Base-by-base conservation (phyloP, 1,284 basidiomycete species). In the Leccinum laetum region DNA sequence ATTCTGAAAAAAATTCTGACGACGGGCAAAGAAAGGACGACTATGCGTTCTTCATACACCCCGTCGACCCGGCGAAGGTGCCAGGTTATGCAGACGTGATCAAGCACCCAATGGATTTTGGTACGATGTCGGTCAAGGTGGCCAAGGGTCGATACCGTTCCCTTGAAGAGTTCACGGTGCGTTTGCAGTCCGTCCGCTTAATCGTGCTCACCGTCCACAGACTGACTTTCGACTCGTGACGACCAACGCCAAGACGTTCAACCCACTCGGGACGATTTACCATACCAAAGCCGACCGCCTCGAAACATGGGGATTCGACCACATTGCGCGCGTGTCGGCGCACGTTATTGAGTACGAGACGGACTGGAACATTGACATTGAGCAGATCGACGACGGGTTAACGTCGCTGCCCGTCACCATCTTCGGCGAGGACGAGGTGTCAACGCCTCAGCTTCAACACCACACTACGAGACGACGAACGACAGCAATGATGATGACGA, bases 351-450 rank as follows among this genome's bases (percentile, higher is more conserved):
- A 92, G 65, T 90, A 88, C 73, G 91, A 92, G 77, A 86, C 88
- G 0, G 89, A 93, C 73, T 93, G 91, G 91, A 92, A 91, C 68
- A 89, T 92, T 64, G 90, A 92, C 64, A 80, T 90, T n/a, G 90
- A 91, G 70, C 84, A 82, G 53, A 21, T 21, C 21, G 90, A 92
- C 58, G 89, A 89, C 67, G 78, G 18, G 65, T 73, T 62, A 35
- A 70, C 81, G 16, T 78, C 79, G 6, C 73, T 46, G 2, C 71
- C 56, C 9, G 78, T 82, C n/a, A 82, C 84, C 26, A 21, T 70
- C 37, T 18, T 55, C 52, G 52, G 24, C 4, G 71, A 72, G 1
- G 71, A 72, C 18, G 71, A 72, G 21, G 70, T 69, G 2, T 74
- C 71, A 2, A 74, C 71, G 8, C 72, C 71, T 29, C 26, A 29